Percentiles rank a stretch among this genome's conserved stretches.
phyloP scores from a whole-genome alignment of 768 basidiomycete genomes.

The Tulasnella sp. region DNA sequence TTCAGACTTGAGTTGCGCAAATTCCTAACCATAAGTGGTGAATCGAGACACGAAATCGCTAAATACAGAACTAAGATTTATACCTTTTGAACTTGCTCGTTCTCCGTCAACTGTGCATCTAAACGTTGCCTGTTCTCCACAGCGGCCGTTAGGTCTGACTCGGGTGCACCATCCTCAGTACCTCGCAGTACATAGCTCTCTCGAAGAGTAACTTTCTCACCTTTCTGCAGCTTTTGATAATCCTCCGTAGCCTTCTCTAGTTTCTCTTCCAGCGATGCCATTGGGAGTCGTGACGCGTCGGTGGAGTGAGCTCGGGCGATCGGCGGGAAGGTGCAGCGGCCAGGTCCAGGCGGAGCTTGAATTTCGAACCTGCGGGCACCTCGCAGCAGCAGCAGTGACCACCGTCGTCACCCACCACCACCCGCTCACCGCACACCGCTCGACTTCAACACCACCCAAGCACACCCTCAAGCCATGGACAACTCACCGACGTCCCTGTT shows the following conservation, averaged over 20 bases:
- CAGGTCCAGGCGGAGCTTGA: background rate
- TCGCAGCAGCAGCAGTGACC: background rate
- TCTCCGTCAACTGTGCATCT: slow-evolving; percentile 86
- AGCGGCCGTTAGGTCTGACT: slow-evolving; percentile 47
- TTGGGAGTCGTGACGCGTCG: background rate
- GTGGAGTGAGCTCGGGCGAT: background rate
- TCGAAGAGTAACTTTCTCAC: slow-evolving; percentile 15
- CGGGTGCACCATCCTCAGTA: background rate
- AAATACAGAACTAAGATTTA: no score
- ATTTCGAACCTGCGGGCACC: background rate
- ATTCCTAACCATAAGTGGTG: slow-evolving; percentile 49
- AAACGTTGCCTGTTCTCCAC: slow-evolving; percentile 77
- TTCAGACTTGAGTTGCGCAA: slow-evolving; percentile 54
- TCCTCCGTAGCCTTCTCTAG: slow-evolving; percentile 60
- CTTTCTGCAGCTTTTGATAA: slow-evolving; percentile 67
- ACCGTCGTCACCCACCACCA: background rate
- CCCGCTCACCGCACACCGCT: background rate
- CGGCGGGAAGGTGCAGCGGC: background rate
- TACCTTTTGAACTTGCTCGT: slow-evolving; percentile 85
- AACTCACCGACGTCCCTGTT: slow-evolving; percentile 76
- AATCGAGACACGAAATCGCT: background rate
- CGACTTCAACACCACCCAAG: background rate
- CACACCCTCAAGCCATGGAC: slow-evolving; percentile 44
- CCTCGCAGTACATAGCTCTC: background rate
- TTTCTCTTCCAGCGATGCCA: slow-evolving; percentile 4